Evolutionary conservation across 441 rosid genomes (phyloP), one percentile per base, ranked within the genome.

Genomic region (Corymbia citriodora): DNA sequence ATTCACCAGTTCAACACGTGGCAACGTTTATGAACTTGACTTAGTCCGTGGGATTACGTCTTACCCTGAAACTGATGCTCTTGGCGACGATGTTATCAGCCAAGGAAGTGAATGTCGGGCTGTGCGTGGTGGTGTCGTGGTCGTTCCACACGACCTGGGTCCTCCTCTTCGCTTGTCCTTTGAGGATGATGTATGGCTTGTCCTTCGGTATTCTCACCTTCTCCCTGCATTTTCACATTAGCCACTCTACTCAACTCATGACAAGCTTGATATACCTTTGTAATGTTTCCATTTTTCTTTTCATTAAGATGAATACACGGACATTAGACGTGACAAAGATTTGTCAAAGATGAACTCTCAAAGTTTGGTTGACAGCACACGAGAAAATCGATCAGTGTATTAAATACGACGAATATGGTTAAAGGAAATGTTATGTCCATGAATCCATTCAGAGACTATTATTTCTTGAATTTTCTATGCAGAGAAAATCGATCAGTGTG

Each of bases 141-240:
- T 94, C 98, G 91, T 92, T 94, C 98, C 97, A 97, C 54, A 95
- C 95, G 79, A 98, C 93, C 48, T 54, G 70, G 31, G 98, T 98
- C 15, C 21, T 89, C 87, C 91, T 94, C 90, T 91, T 95, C 4
- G 93, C 96, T 55, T 91, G 92, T 92, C 99, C 99, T 63, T 92
- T 92, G 1, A 98, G 92, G 10, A 95, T 89, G 52, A 96, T 94
- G 93, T 70, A 94, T 9, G 96, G 97, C 89, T 96, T 98, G 7
- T 96, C 95, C 53, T 48, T 65, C 7, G 97, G 96, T 85, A 98
- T 96, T 59, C 49, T 92, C 93, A 98, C 93, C 93, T 96, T 96
- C 95, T 98, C 99, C 90, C 99, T 97, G 83, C 14, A 89, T 8
- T 79, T 74, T 72, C 61, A 14, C 79, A 10, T 23, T 0, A 23